Base-by-base conservation (phyloP, 73 alveolate species). In the Paramecium sonneborni region DNA sequence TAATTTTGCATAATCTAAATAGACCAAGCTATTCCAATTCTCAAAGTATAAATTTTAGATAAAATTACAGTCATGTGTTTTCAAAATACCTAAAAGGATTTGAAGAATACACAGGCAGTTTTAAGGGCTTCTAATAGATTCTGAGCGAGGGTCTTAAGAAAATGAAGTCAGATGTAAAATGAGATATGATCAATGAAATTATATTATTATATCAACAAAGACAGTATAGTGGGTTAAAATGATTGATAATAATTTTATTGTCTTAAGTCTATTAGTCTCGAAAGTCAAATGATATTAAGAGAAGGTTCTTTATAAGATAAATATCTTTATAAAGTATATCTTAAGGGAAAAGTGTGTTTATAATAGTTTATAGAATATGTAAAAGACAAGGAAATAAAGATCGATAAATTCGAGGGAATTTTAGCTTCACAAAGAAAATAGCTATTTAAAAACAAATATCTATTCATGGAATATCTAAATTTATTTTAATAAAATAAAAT, bases 1-100 rank as follows among this genome's bases (percentile, higher is more conserved):
- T 21, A 46, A 79, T 44, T 79, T 43, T 20, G 90, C 90, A 5
- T 18, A 46, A 39, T 38, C 46, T 30, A 43, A 44, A 34, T 12
- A 46, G 90, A 43, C 90, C 11, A 79, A 79, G 41, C 74, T 79
- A 14, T 79, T 30, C 55, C 39, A 79, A 79, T 79, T 79, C 44
- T 79, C 90, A 20, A 79, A 79, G 90, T 79, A 79, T 18, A 3
- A 52, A 15, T 52, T 18, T 15, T 52, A 6, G 30, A n/a, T 18
- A 18, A 18, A n/a, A n/a, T 18, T 52, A 52, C 32, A 62, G 84
- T 62, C 84, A 62, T 32, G 84, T 62, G 48, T 62, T 62, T 62
- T 26, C 84, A 0, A 62, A 62, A 32, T 62, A 62, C 84, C 24
- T 62, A 32, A 62, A 62, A 26, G 84, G 84, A 62, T 62, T 62